Evolutionary conservation across 2,329 filamentous ascomycete species (phyloP).

Genomic region (Pseudocercospora musae): DNA sequence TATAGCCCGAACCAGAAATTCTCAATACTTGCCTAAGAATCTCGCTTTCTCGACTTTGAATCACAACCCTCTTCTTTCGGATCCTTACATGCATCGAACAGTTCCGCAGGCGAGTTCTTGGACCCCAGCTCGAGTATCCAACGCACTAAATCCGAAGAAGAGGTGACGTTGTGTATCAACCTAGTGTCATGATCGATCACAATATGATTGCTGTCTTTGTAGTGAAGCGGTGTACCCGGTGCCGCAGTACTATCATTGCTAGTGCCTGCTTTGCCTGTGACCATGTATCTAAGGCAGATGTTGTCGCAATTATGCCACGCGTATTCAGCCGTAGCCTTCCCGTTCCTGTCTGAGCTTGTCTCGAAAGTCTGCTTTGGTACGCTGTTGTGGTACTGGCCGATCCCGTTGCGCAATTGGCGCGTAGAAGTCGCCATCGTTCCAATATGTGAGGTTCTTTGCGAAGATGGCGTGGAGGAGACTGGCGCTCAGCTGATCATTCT

Average conservation of each 20-base stretch:
- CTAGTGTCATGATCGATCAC: background rate
- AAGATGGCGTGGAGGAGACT: too few relatives aligned
- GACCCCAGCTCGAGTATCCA: background rate
- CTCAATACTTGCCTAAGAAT: background rate
- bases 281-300: background rate
- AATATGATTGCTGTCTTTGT: background rate
- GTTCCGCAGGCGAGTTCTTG: background rate
- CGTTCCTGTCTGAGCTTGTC: background rate
- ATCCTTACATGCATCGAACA: background rate
- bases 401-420: too few relatives aligned
- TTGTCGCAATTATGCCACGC: background rate
- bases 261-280: background rate
- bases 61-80: background rate
- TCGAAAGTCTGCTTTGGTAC: background rate
- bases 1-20: background rate
- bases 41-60: background rate
- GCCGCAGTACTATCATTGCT: background rate
- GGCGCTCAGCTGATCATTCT: too few relatives aligned
- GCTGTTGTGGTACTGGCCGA: too few relatives aligned
- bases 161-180: background rate
- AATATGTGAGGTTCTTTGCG: too few relatives aligned
- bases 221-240: background rate
- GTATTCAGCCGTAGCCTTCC: background rate
- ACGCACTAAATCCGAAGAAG: background rate
- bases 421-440: too few relatives aligned